Percentiles rank a stretch among this genome's conserved stretches.
Evolutionary conservation across 1,284 basidiomycete species (phyloP).

Genomic region (Mycena sp.): DNA sequence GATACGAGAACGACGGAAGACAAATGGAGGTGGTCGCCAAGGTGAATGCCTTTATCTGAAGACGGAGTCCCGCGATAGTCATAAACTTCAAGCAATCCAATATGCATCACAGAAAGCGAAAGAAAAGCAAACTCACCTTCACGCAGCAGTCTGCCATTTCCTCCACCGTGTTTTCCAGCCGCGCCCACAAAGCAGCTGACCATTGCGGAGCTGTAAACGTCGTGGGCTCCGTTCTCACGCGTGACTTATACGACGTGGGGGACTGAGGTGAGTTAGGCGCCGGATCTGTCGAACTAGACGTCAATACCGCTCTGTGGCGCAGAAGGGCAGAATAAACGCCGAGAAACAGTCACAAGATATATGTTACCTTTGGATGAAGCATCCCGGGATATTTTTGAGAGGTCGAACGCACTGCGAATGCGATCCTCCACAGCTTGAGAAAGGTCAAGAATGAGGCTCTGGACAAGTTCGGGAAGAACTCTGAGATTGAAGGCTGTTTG

Average conservation of each 20-base stretch:
- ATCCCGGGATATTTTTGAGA: slow-evolving; percentile 86
- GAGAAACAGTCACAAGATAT: slow-evolving; percentile 22
- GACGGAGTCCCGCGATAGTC: no score
- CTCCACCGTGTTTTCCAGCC: slow-evolving; percentile 85
- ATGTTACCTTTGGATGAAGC: slow-evolving; percentile 73
- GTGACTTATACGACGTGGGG: slow-evolving; percentile 74
- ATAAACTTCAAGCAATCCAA: no score
- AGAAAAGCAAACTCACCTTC: slow-evolving; percentile 63
- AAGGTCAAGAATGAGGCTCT: slow-evolving; percentile 82
- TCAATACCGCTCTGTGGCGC: slow-evolving; percentile 4
- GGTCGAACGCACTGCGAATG: slow-evolving; percentile 86
- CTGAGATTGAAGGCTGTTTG: slow-evolving; percentile 96
- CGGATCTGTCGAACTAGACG: slow-evolving; percentile 45
- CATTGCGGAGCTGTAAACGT: slow-evolving; percentile 85
- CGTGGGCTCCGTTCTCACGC: slow-evolving; percentile 87
- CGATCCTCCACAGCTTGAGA: slow-evolving; percentile 86
- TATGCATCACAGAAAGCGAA: no score
- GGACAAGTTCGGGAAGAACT: slow-evolving; percentile 85
- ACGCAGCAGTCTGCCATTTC: slow-evolving; percentile 93
- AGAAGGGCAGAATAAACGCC: slow-evolving; percentile 9
- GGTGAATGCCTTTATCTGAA: no score
- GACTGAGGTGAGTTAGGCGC: slow-evolving; percentile 43
- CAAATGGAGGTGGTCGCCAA: no score
- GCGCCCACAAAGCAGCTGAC: slow-evolving; percentile 82
- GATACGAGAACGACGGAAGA: background rate